phyloP scores from a whole-genome alignment of 768 basidiomycete genomes.

The Tulasnella sp. region DNA sequence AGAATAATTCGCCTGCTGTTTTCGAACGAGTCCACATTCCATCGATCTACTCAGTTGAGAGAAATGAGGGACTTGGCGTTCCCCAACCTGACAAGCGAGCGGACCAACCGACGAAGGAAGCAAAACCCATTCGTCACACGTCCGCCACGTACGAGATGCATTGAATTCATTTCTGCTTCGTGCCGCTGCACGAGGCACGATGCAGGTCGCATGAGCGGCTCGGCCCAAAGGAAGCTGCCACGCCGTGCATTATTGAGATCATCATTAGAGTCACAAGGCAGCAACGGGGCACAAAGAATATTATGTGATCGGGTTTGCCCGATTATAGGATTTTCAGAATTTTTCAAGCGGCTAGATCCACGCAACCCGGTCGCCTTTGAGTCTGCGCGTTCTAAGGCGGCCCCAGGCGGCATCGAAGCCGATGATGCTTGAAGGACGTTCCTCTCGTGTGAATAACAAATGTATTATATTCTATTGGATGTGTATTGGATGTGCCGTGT shows the following conservation, averaged over 20 bases:
- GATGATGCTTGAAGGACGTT: neutral
- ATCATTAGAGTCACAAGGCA: neutral
- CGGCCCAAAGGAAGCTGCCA: neutral
- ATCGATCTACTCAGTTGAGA: neutral
- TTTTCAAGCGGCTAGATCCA: neutral
- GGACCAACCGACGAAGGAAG: neutral
- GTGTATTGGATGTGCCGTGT: neutral
- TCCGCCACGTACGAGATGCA: neutral
- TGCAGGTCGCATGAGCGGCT: neutral
- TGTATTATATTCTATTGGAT: neutral
- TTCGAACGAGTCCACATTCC: neutral
- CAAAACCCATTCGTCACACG: neutral
- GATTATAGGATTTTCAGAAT: neutral
- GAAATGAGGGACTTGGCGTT: neutral
- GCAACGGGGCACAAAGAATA: neutral
- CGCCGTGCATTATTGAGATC: neutral
- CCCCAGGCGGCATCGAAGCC: neutral
- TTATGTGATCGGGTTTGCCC: neutral
- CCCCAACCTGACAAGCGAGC: neutral
- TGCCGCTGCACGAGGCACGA: neutral
- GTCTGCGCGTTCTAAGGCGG: neutral
- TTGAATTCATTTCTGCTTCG: neutral
- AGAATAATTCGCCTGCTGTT: neutral
- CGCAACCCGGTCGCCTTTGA: neutral
- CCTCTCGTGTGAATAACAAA: neutral